Base-by-base conservation (phyloP, 176 grass and related monocot species). In the Phoenix roebelenii region DNA sequence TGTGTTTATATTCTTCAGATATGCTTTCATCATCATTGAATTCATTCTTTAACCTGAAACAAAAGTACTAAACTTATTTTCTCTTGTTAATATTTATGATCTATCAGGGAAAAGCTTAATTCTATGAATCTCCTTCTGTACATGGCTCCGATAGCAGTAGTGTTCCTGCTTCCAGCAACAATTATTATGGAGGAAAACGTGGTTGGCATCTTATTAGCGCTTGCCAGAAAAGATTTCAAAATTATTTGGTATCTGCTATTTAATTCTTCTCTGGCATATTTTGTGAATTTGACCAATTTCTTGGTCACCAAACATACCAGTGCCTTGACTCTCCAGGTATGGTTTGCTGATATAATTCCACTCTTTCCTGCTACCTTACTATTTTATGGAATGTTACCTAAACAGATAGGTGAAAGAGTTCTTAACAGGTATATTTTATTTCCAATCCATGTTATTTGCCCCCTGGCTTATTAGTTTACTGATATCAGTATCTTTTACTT, bases 101-200 rank as follows among this genome's bases (percentile, higher is more conserved):
- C 14, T 24, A 56, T 23, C 56, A 85, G 82, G 69, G 77, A 85
- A 56, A 85, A 80, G 76, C 63, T 85, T 24, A 80, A 85, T 63
- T 85, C 83, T n/a, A 85, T 80, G 83, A 85, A 85, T 39, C 72
- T 85, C 54, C 68, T 85, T 16, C 63, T 85, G 60, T 85, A 85
- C 56, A 85, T 85, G 83, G 83, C 77, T 9, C 83, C 83, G 58
- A 75, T 85, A 16, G 77, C 77, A 58, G 82, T 85, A 25, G 25
- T 80, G 51, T 62, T 85, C 15, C 66, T 80, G 57, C 67, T 69
- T 4, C 82, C 82, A 22, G 82, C 82, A 52, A 85, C 82, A 52
- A 55, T 85, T 61, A 67, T 85, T 26, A 85, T 80, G 82, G 82
- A 85, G 63, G 72, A 85, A 51, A 85, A 80, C 64, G 77, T 80